Evolutionary conservation across 2,329 filamentous ascomycete genomes (phyloP).

Genomic region (Pseudocercospora crystallina): DNA sequence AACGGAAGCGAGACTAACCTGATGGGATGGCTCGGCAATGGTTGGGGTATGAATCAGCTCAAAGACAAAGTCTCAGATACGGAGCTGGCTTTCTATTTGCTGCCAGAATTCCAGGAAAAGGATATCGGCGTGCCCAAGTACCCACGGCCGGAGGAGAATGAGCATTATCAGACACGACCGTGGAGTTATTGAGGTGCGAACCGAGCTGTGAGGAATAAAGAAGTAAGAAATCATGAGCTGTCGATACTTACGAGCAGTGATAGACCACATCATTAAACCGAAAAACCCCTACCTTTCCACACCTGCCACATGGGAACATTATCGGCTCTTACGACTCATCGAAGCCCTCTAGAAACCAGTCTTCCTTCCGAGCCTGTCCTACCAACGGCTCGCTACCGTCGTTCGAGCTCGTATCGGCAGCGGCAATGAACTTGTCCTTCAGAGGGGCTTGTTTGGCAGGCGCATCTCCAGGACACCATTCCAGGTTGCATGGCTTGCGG

Average conservation of each 20-base stretch:
- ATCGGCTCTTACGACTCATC: constrained; percentile 39
- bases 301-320: too few relatives aligned
- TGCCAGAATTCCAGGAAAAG: constrained; percentile 40
- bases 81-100: constrained; percentile 45
- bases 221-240: background rate
- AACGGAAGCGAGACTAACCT: constrained; percentile 45
- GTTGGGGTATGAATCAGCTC: constrained; percentile 61
- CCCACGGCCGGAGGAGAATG: constrained; percentile 41
- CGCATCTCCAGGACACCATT: constrained; percentile 28
- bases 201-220: background rate
- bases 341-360: constrained; percentile 17
- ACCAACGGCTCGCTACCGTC: background rate
- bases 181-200: constrained; percentile 36
- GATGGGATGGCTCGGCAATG: constrained; percentile 68
- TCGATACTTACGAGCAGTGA: too few relatives aligned
- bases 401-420: background rate
- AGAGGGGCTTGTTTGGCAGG: background rate
- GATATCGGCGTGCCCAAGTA: constrained; percentile 30
- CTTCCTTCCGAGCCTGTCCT: background rate
- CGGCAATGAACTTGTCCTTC: background rate
- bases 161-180: constrained; percentile 35
- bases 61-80: constrained; percentile 36
- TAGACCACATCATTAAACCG: too few relatives aligned
- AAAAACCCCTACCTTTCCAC: too few relatives aligned
- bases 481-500: constrained; percentile 6